phyloP scores from a whole-genome alignment of 768 basidiomycete genomes.

The Pleurotus giganteus region DNA sequence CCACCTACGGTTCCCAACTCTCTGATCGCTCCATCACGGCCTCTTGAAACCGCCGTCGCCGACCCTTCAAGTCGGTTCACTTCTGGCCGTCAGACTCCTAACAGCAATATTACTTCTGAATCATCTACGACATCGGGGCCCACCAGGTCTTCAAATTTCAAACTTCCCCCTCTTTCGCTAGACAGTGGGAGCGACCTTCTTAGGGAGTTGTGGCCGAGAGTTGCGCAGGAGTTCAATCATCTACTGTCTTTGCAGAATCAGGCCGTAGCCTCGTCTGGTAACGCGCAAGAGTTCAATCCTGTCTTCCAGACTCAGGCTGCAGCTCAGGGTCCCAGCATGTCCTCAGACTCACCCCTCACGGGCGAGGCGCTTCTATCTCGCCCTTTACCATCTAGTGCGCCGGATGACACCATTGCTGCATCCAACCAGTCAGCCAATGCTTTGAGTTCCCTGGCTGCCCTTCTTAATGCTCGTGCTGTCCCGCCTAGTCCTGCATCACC shows the following conservation, averaged over 20 bases:
- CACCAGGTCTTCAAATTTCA: constrained; percentile 8
- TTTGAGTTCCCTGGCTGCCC: constrained; percentile 26
- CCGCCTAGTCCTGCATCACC: constrained; percentile 15
- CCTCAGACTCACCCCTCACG: constrained; percentile 25
- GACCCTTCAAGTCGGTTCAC: not conserved
- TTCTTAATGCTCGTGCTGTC: constrained; percentile 25
- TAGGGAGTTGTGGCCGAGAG: constrained; percentile 31
- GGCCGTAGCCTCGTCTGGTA: constrained; percentile 9
- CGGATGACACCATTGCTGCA: constrained; percentile 10
- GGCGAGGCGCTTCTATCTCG: constrained; percentile 28
- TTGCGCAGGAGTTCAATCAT: constrained; percentile 35
- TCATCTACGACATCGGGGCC: constrained; percentile 18
- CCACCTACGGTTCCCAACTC: not conserved
- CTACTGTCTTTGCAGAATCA: constrained; percentile 19
- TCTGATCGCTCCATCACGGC: not conserved
- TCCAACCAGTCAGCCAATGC: constrained; percentile 14
- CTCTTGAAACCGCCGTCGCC: not conserved
- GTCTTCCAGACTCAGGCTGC: not conserved
- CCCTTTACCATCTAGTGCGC: constrained; percentile 11
- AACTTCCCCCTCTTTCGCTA: constrained; percentile 13
- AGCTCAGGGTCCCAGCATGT: not conserved
- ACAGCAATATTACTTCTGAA: constrained; percentile 12
- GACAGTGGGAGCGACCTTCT: constrained; percentile 18
- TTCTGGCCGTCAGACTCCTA: not conserved
- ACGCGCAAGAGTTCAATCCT: constrained; percentile 14